These are phyloP conservation scores for Hypoxylon rubiginosum DNA, from an alignment of 2,329 filamentous ascomycete genomes.

Conservation along the genomic window DNA sequence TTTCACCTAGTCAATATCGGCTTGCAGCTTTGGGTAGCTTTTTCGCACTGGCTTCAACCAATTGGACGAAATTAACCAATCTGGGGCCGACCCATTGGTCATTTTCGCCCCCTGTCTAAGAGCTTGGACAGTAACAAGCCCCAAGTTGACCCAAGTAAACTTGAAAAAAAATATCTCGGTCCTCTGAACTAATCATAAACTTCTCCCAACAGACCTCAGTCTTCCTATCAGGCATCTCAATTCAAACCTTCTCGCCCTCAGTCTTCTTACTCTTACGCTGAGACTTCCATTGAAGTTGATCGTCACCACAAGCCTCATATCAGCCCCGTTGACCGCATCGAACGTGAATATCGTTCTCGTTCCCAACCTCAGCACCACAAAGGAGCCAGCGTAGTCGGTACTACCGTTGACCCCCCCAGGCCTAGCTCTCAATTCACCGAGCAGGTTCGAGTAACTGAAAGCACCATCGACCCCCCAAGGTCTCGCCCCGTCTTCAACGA, in stretches of 20 bases:
- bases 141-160: conserved; percentile 41
- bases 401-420: conserved; percentile 52
- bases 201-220: conserved; percentile 53
- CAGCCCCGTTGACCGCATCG: conserved; percentile 72
- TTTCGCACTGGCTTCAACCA: conserved; percentile 25
- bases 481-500: conserved; percentile 58
- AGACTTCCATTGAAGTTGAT: conserved; percentile 77
- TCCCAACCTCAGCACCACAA: conserved; percentile 65
- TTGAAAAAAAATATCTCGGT: conserved; percentile 30
- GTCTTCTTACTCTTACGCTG: conserved; percentile 61
- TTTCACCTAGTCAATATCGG: conserved; percentile 21
- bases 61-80: conserved; percentile 35
- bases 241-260: conserved; percentile 44
- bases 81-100: conserved; percentile 16
- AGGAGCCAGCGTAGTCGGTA: conserved; percentile 44
- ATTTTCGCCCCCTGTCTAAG: conserved; percentile 31
- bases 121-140: conserved; percentile 31
- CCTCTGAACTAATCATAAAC: conserved; percentile 43
- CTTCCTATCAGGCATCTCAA: conserved; percentile 44
- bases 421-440: conserved; percentile 53
- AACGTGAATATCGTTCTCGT: conserved; percentile 75
- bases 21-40: conserved; percentile 7
- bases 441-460: conserved; percentile 53
- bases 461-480: conserved; percentile 54
- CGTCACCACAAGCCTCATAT: conserved; percentile 62